Conservation (phyloP, 1,284 basidiomycete species). For the Stereum hirsutum region DNA sequence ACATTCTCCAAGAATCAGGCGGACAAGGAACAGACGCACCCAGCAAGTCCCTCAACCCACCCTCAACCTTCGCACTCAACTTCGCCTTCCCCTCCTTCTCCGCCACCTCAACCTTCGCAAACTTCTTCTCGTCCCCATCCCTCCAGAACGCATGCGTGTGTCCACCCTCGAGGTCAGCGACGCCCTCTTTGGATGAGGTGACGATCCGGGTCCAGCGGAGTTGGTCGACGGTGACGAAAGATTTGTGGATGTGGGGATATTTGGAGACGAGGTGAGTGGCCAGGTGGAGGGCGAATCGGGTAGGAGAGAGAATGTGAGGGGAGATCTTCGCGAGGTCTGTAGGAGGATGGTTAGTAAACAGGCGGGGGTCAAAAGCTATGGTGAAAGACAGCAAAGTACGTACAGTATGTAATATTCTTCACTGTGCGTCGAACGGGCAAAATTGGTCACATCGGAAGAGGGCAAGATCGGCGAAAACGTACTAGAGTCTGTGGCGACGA, state of each 20-base stretch:
- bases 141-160: constrained; percentile 83
- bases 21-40: constrained; percentile 43
- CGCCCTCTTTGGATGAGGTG: too few relatives aligned
- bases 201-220: constrained; percentile 83
- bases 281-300: constrained; percentile 83
- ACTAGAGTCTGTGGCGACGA: constrained; percentile 88
- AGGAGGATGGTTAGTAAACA: constrained; percentile 1
- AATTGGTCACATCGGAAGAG: neutral
- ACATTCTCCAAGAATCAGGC: too few relatives aligned
- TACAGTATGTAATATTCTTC: constrained; percentile 91
- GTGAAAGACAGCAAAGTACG: constrained; percentile 13
- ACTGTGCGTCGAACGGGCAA: constrained; percentile 36
- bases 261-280: constrained; percentile 79
- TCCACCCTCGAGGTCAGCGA: constrained; percentile 25
- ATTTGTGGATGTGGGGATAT: constrained; percentile 74
- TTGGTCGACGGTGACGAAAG: constrained; percentile 71
- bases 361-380: neutral
- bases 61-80: constrained; percentile 50
- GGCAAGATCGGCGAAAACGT: constrained; percentile 19
- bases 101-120: constrained; percentile 65
- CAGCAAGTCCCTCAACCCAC: constrained; percentile 72
- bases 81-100: constrained; percentile 48
- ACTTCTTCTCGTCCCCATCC: constrained; percentile 85
- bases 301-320: constrained; percentile 74
- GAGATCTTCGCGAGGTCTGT: constrained; percentile 82